Base-by-base conservation (phyloP, 805 yeast genomes). In the Limtongia smithiae region DNA sequence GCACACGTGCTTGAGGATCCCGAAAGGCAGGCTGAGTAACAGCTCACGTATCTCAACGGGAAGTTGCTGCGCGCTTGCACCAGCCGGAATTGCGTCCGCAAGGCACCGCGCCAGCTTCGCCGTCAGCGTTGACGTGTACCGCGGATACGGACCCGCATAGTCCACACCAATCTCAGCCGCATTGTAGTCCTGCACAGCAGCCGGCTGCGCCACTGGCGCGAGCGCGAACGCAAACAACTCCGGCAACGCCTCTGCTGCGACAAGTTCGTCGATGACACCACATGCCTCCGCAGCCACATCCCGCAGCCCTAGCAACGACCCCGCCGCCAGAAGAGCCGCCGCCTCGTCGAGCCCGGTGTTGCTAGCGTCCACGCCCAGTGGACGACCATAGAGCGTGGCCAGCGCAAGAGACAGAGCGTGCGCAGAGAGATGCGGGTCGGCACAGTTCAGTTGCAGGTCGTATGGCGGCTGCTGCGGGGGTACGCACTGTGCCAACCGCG, bases 351-450 rank as follows among this genome's bases (percentile, higher is more conserved):
- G 38, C 33, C 56, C 61, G 28, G 58, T 49, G 9, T 25, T 6
- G n/a, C n/a, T n/a, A 8, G 48, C 25, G 15, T 59, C 65, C 20
- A 62, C 48, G 9, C 48, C 43, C 12, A 51, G 27, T 25, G 34
- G 57, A 36, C 60, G 65, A 18, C 68, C 68, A 46, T 65, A 65
- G 25, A 65, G 58, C 14, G 68, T 62, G 3, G 66, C 67, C 43
- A 65, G 51, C 8, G 65, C 64, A 55, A 63, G 58, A 6, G 65
- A 60, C 28, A 65, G 44, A 14, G 66, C 48, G 6, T 56, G 46
- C 8, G 60, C 43, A 8, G 68, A 57, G 24, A 65, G 32, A 36
- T 55, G 51, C 17, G 54, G 48, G 44, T 65, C 68, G 18, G 55
- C 51, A 14, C 37, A 35, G 24, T 46, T 27, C 27, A 65, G 34